A percentile compares a stretch with the other conserved stretches of the same genome.
phyloP scores from a whole-genome alignment of 495 filamentous ascomycete species.

The Xylaria castorea region DNA sequence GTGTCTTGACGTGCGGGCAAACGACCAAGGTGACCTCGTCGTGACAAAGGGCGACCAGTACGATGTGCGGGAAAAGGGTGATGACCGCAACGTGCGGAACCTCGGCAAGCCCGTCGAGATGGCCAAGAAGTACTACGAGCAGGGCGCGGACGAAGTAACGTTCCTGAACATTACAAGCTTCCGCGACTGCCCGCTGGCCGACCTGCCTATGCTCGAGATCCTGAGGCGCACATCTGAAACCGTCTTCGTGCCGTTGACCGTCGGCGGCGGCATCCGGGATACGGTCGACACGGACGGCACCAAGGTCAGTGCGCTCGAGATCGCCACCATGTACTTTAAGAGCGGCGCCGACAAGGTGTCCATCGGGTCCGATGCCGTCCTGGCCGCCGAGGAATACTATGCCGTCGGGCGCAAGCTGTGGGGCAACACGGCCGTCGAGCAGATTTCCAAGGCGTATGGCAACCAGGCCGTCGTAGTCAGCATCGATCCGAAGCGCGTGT shows the following conservation, averaged over 20 bases:
- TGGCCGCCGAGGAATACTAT: conserved; percentile 90
- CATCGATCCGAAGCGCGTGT: conserved; percentile 90
- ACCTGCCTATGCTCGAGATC: conserved; percentile 96
- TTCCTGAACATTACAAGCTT: conserved; percentile 99
- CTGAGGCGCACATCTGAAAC: conserved; percentile 83
- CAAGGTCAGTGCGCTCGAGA: conserved; percentile 81
- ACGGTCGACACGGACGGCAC: conserved; percentile 90
- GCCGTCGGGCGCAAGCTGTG: conserved; percentile 66
- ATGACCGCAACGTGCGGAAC: conserved; percentile 83
- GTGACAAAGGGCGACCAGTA: conserved; percentile 99
- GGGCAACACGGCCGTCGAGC: conserved; percentile 90
- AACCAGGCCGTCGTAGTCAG: conserved; percentile 97
- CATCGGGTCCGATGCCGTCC: conserved; percentile 93
- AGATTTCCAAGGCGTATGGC: conserved; percentile 91
- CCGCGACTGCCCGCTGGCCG: conserved; percentile 88
- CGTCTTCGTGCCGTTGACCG: conserved; percentile 96
- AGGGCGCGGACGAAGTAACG: conserved; percentile 94
- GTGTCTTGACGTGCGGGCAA: conserved; percentile 95
- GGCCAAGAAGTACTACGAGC: conserved; percentile 92
- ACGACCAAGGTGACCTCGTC: conserved; percentile 92
- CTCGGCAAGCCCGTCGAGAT: conserved; percentile 96
- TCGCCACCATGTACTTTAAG: conserved; percentile 97
- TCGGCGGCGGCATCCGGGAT: conserved; percentile 94
- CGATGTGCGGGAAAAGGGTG: conserved; percentile 93
- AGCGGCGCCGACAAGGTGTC: conserved; percentile 98